Conservation (phyloP, 148 eudicot species). For the Drosera capensis region DNA sequence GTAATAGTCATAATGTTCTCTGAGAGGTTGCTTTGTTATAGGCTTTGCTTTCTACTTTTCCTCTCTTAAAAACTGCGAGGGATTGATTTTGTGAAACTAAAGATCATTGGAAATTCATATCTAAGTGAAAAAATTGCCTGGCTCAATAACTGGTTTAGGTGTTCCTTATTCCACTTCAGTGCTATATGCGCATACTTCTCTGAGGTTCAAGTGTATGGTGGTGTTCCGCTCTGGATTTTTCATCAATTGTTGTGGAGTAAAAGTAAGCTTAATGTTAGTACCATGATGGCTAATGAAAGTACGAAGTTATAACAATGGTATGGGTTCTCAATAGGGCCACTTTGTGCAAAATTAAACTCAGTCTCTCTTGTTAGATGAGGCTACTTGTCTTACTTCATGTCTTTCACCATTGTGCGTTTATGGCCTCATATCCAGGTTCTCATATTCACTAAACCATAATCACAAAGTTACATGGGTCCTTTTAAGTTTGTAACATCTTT, state of each 20-base stretch:
- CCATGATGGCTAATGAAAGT: too few species aligned
- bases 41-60: background rate
- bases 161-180: too few species aligned
- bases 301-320: background rate
- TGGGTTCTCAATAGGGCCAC: background rate
- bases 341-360: background rate
- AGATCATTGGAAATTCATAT: too few species aligned
- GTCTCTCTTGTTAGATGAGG: background rate
- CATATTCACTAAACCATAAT: background rate
- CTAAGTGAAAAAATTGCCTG: too few species aligned
- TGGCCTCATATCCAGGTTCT: background rate
- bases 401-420: background rate
- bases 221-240: too few species aligned
- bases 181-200: too few species aligned
- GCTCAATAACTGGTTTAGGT: too few species aligned
- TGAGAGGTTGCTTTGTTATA: background rate
- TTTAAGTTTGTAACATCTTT: background rate
- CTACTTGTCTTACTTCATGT: background rate
- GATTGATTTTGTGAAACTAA: too few species aligned
- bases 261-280: too few species aligned
- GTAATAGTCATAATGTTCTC: constrained; percentile 17
- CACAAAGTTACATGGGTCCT: background rate
- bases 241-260: too few species aligned
- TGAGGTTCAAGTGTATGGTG: too few species aligned
- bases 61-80: background rate